Base-by-base conservation (phyloP, 2,329 filamentous ascomycete genomes). In the Fusarium newnesense region DNA sequence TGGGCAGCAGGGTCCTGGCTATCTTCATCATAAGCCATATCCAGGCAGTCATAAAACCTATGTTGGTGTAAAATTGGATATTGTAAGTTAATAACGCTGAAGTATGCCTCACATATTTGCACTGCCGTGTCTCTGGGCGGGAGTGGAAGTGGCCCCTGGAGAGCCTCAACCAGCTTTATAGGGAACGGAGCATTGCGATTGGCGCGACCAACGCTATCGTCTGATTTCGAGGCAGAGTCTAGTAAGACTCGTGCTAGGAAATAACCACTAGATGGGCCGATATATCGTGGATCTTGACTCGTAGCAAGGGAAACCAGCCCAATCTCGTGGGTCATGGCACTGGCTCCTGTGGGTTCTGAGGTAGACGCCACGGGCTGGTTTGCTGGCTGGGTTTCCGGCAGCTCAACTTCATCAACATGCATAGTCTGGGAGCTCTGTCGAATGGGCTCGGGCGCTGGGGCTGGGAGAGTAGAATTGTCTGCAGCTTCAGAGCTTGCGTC, bases 211-310 rank as follows among this genome's bases (percentile, higher is more conserved):
- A 70, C 42, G 4, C 56, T 61, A 3, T 72, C 70, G 24, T 72
- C 79, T 57, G 69, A 69, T 16, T 69, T 79, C 60, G 81, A 78
- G 10, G 81, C 78, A 12, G 80, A 82, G 28, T 83, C 80, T 18
- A 88, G 81, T 72, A 88, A 82, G 6, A 87, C 79, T 2, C 85
- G 84, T 4, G 86, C 86, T 18, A 89, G 82, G 46, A 87, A 87
- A 63, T 87, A 87, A 2, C 87, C 87, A 42, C 87, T 89, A 0
- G 87, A 89, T 5, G 87, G 87, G 0, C 87, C 87, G 19, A 89
- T 85, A 53, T 89, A 89, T 64, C 85, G 81, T 7, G 84, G 84
- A 26, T 87, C 85, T 47, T 82, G 80, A 30, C 84, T 85, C 7
- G 81, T 81, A 4, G 84, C 85, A 3, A 89, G 79, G 0, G 87